Base-by-base conservation (phyloP, 164 flowering plant species). In the Malania oleifera region DNA sequence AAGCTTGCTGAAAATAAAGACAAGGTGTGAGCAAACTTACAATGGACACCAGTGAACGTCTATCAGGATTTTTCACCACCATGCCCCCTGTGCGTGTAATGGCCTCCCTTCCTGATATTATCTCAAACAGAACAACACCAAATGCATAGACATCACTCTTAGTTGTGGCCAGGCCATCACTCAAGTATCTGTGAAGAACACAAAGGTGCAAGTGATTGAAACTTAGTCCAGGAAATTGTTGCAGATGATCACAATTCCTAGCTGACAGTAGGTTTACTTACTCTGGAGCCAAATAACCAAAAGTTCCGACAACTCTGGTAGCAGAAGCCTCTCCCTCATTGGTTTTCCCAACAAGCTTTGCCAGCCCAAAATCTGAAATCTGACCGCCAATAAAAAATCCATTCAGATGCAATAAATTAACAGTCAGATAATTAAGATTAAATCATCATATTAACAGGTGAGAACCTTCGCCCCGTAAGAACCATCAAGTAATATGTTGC, bases 251-350 rank as follows among this genome's bases (percentile, higher is more conserved):
- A 34, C 20, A 60, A 23, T 43, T 40, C n/a, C 54, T 24, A 38
- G 38, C 17, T 31, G 35, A 50, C 18, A 44, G 56, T 43, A 68
- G 22, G 24, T 46, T 60, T 41, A 63, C 95, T 75, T 77, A 92
- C 98, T 92, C 98, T 47, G 98, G 98, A 65, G 98, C 96, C 68
- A 92, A 65, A 68, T 92, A 92, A 61, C 96, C 98, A 78, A 69
- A 92, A 50, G 96, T 92, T 62, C 98, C 98, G 25, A 92, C 98
- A 70, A 89, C 91, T 76, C 75, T 85, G 23, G 96, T 89, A 17
- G 72, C 71, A 13, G 95, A 72, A 57, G 82, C 81, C 70, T 86
- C 98, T 59, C 80, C 93, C 19, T 89, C 95, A 57, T 70, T 65
- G 11, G 84, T 70, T 65, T 61, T 85, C 19, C 85, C 86, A 41